Evolutionary conservation across 176 grass and related monocot genomes (phyloP).

Genomic region (Oryza nivara): DNA sequence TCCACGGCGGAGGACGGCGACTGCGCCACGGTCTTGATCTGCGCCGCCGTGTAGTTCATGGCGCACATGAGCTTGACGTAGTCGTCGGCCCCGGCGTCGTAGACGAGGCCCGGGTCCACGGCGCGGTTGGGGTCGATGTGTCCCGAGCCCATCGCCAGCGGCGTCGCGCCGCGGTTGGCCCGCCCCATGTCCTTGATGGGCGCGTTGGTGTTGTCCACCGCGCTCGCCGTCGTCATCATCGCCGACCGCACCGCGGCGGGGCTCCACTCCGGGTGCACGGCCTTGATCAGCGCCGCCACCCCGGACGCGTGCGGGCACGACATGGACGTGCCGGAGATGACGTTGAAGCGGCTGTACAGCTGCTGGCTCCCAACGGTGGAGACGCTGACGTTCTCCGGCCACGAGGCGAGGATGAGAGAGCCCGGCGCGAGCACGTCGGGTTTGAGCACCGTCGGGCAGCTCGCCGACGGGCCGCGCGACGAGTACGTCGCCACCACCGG

Average conservation of each 20-base stretch:
- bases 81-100: slow-evolving; percentile 61
- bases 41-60: slow-evolving; percentile 72
- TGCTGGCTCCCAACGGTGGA: slow-evolving; percentile 33
- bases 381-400: slow-evolving; percentile 61
- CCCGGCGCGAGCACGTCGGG: slow-evolving; percentile 78
- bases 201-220: slow-evolving; percentile 55
- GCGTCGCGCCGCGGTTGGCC: slow-evolving; percentile 39
- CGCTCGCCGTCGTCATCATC: slow-evolving; percentile 79
- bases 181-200: slow-evolving; percentile 64
- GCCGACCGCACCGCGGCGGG: slow-evolving; percentile 71
- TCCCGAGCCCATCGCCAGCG: slow-evolving; percentile 71
- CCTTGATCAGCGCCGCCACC: slow-evolving; percentile 64
- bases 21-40: slow-evolving; percentile 66
- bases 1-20: slow-evolving; percentile 30
- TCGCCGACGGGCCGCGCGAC: slow-evolving; percentile 68
- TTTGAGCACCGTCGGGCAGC: slow-evolving; percentile 69
- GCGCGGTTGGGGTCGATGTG: slow-evolving; percentile 68
- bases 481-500: slow-evolving; percentile 62
- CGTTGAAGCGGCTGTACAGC: slow-evolving; percentile 61
- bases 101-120: slow-evolving; percentile 69
- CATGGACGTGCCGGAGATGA: slow-evolving; percentile 85
- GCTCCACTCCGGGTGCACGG: slow-evolving; percentile 60
- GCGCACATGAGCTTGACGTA: slow-evolving; percentile 78
- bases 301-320: slow-evolving; percentile 75
- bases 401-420: slow-evolving; percentile 61